Percentiles rank a stretch among this genome's conserved stretches.
phyloP scores from a whole-genome alignment of 78 protist genomes.

The slime mould (Dictyostelium discoideum) region dicty_2.7 NC_007089.4:484001-484500 shows the following conservation, averaged over 20 bases:
- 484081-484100: too few species aligned
- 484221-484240: not conserved
- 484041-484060: too few species aligned
- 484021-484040: not conserved
- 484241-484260: too few species aligned
- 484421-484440: slow-evolving; percentile 51
- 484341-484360: too few species aligned
- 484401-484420: slow-evolving; percentile 11
- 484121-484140: too few species aligned
- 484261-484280: too few species aligned
- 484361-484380: not conserved
- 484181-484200: not conserved
- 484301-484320: too few species aligned
- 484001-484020: too few species aligned
- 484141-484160: not conserved
- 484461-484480: not conserved
- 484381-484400: not conserved
- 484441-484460: slow-evolving; percentile 41
- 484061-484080: too few species aligned
- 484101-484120: too few species aligned
- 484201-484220: too few species aligned
- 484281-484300: too few species aligned
- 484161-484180: not conserved
- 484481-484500: slow-evolving; percentile 38
- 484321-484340: not conserved